Conservation (phyloP, 1,139 yeast genomes). For the Kazachstania sp. region DNA sequence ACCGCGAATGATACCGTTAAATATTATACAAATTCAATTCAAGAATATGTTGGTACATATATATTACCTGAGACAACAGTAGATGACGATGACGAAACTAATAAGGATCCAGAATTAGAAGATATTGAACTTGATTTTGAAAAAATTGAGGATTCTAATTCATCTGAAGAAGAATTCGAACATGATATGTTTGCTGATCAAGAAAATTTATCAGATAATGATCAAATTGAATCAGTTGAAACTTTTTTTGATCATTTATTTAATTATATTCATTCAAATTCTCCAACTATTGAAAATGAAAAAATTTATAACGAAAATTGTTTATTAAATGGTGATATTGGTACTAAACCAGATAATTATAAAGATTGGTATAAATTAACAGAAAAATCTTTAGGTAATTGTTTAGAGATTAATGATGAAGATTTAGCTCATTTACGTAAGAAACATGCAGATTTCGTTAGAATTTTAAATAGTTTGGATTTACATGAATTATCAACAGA, state of each 20-base stretch:
- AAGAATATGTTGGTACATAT: constrained; percentile 1
- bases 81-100: no score
- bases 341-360: constrained; percentile 20
- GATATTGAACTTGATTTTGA: no score
- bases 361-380: constrained; percentile 21
- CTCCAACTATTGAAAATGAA: no score
- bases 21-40: constrained; percentile 1
- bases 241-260: constrained; percentile 20
- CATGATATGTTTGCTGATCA: constrained; percentile 3
- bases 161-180: constrained; percentile 1
- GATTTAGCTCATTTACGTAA: constrained; percentile 27
- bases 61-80: not conserved
- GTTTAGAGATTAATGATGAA: constrained; percentile 36
- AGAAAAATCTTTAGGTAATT: constrained; percentile 16
- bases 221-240: not conserved
- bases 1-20: not conserved
- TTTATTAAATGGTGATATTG: constrained; percentile 20
- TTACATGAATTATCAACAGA: constrained; percentile 16
- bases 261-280: no score
- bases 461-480: constrained; percentile 35
- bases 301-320: constrained; percentile 19
- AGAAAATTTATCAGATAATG: constrained; percentile 1
- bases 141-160: not conserved
- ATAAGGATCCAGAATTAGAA: not conserved
- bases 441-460: constrained; percentile 48